phyloP scores from a whole-genome alignment of 2,329 filamentous ascomycete species.

The Fusarium chlamydosporum region DNA sequence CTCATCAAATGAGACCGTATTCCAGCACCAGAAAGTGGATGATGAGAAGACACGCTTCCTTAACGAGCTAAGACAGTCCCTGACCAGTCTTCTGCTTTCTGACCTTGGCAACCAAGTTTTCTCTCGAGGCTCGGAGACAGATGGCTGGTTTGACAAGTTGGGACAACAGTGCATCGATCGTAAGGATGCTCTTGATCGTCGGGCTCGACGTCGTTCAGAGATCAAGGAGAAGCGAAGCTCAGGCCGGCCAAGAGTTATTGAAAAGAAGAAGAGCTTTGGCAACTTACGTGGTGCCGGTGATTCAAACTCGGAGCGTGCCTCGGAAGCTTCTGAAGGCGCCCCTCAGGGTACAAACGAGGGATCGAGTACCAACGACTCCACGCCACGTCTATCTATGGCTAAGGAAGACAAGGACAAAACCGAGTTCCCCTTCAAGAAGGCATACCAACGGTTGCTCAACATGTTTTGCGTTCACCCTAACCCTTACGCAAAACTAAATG shows the following conservation, averaged over 20 bases:
- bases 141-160: constrained; percentile 83
- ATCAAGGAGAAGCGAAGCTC: constrained; percentile 63
- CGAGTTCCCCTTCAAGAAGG: constrained; percentile 84
- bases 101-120: constrained; percentile 91
- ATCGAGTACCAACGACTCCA: constrained; percentile 51
- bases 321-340: constrained; percentile 57
- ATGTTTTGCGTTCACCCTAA: constrained; percentile 93
- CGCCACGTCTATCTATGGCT: constrained; percentile 39
- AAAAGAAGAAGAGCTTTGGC: constrained; percentile 78
- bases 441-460: constrained; percentile 83
- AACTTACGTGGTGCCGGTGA: constrained; percentile 70
- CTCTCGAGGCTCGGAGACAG: constrained; percentile 91
- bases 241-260: constrained; percentile 66
- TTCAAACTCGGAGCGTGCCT: constrained; percentile 53
- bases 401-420: constrained; percentile 51
- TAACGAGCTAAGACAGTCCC: constrained; percentile 79
- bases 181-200: constrained; percentile 68
- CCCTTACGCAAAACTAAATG: constrained; percentile 86
- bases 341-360: constrained; percentile 60
- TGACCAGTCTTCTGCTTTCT: constrained; percentile 88
- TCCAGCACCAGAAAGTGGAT: constrained; percentile 71
- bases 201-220: constrained; percentile 58
- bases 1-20: constrained; percentile 77
- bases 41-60: constrained; percentile 85
- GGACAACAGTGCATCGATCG: constrained; percentile 76